Evolutionary conservation across 768 basidiomycete genomes (phyloP), one percentile per base, ranked within the genome.

Genomic region (Kwoniella dendrophila): DNA sequence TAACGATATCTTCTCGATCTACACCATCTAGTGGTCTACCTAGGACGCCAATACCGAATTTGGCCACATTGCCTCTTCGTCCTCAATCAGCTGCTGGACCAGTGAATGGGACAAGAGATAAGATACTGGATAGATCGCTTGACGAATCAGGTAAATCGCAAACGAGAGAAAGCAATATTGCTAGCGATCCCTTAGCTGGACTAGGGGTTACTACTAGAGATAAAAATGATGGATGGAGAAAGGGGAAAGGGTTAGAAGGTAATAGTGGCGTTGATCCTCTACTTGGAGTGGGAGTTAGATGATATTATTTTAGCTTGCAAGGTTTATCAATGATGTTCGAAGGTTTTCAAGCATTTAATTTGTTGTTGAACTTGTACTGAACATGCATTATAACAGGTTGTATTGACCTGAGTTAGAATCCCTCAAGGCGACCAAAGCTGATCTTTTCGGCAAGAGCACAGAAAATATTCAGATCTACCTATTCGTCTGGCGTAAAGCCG

Each of bases 181-280:
- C 26, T n/a, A 52, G 51, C 44, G 61, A 63, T 51, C 61, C 61
- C 29, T 34, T 63, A 43, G 61, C 61, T 40, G 61, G 61, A 56
- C 54, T 63, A 50, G 61, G 61, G 36, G 55, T 63, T 7, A 45
- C 30, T 14, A 24, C 10, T 0, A 51, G 55, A 24, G 47, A 44
- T 45, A 33, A 40, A 43, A n/a, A n/a, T n/a, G 59, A 60, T n/a
- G 56, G 41, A 44, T 32, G 41, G 29, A 45, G 24, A 32, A 26
- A 33, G 41, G 40, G 30, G 32, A 41, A 30, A n/a, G 10, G 41
- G 18, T 43, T 20, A 8, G 41, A 22, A 30, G 18, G 40, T n/a
- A 1, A 5, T 27, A 16, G 6, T 3, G 59, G 43, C 12, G 30
- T 55, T 12, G 59, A 62, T 43, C 59, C 59, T 4, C 26, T 55